Evolutionary conservation across 805 yeast species (phyloP).

Genomic region (Yamadazyma nakazawae): DNA sequence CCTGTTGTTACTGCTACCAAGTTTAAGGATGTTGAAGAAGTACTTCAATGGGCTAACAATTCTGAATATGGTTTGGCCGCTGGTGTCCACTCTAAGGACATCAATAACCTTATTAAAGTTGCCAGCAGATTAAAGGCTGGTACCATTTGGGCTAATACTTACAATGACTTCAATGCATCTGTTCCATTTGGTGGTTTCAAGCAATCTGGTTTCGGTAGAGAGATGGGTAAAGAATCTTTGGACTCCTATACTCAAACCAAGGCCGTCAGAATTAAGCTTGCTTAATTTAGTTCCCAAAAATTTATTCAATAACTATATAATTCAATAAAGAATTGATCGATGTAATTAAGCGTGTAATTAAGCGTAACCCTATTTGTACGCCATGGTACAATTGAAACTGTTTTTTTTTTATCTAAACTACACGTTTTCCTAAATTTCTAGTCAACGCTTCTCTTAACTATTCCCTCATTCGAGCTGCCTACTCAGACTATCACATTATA

Average conservation of each 20-base stretch:
- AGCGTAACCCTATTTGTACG: too few relatives aligned
- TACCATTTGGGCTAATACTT: slow-evolving; percentile 87
- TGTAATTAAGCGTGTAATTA: too few relatives aligned
- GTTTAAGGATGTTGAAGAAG: slow-evolving; percentile 82
- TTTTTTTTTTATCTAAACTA: too few relatives aligned
- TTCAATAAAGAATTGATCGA: background rate
- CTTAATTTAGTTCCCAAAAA: slow-evolving; percentile 8
- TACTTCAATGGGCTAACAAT: slow-evolving; percentile 72
- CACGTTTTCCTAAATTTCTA: too few relatives aligned
- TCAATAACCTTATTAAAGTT: slow-evolving; percentile 73
- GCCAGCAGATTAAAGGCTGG: slow-evolving; percentile 79
- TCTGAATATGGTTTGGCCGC: slow-evolving; percentile 86
- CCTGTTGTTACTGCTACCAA: slow-evolving; percentile 86
- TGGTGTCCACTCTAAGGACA: slow-evolving; percentile 77
- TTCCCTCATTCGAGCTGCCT: too few relatives aligned
- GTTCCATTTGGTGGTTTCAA: slow-evolving; percentile 94
- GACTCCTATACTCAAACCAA: slow-evolving; percentile 82
- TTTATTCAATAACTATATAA: background rate
- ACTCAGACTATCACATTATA: too few relatives aligned
- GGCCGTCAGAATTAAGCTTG: slow-evolving; percentile 60
- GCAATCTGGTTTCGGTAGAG: slow-evolving; percentile 90
- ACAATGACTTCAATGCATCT: slow-evolving; percentile 81
- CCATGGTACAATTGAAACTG: too few relatives aligned
- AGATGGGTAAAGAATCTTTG: slow-evolving; percentile 85
- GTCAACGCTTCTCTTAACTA: too few relatives aligned